phyloP scores from a whole-genome alignment of 257 asterid genomes.

The Solanum stenotomum region DNA sequence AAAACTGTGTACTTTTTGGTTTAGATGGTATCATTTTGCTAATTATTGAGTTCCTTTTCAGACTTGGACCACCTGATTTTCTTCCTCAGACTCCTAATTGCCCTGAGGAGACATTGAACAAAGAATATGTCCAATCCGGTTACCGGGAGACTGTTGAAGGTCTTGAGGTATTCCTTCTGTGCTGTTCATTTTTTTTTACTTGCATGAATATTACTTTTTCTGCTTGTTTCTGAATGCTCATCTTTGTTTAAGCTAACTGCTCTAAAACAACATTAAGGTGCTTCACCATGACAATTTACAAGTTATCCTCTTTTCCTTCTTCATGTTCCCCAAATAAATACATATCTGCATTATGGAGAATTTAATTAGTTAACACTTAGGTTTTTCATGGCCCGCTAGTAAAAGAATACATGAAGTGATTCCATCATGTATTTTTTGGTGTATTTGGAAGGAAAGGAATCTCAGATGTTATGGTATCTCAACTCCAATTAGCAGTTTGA shows the following conservation, averaged over 20 bases:
- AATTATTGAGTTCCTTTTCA: conserved; percentile 20
- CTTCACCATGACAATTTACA: background rate
- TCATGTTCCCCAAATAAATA: background rate
- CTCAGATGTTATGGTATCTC: too few relatives aligned
- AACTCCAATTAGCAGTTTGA: too few relatives aligned
- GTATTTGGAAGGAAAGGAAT: too few relatives aligned
- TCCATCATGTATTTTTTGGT: too few relatives aligned
- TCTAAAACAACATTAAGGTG: background rate
- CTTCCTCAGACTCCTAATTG: conserved; percentile 81
- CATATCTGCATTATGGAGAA: background rate
- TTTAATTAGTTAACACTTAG: background rate
- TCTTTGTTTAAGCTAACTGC: background rate
- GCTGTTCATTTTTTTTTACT: background rate
- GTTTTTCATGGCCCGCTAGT: background rate
- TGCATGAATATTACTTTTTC: background rate
- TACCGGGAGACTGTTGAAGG: conserved; percentile 92
- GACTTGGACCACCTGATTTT: conserved; percentile 96
- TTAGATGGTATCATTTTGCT: background rate
- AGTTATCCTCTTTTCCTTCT: background rate
- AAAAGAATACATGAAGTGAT: background rate
- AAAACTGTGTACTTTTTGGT: background rate
- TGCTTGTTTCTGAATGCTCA: background rate
- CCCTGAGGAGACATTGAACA: conserved; percentile 86
- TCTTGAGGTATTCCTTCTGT: conserved; percentile 55
- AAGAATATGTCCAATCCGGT: conserved; percentile 76